phyloP scores from a whole-genome alignment of 805 yeast genomes.

The Barnettozyma sucrosica region DNA sequence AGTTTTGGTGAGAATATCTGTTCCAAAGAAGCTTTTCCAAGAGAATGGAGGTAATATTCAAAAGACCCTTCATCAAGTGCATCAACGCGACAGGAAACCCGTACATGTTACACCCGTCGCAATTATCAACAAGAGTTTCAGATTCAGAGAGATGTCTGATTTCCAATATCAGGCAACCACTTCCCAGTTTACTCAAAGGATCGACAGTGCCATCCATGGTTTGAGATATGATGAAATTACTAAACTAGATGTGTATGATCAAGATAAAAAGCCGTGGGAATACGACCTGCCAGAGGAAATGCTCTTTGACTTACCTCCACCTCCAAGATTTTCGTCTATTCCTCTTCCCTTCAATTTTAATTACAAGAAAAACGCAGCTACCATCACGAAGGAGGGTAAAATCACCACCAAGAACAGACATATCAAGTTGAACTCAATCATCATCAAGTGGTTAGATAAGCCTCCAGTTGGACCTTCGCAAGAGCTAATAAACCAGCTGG shows the following conservation, averaged over 20 bases:
- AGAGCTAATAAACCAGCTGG: slow-evolving; percentile 42
- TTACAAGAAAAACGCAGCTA: slow-evolving; percentile 67
- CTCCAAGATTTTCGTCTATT: slow-evolving; percentile 74
- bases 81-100: slow-evolving; percentile 27
- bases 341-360: slow-evolving; percentile 73
- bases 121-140: slow-evolving; percentile 59
- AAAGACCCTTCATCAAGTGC: slow-evolving; percentile 33
- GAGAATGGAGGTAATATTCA: slow-evolving; percentile 37
- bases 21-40: slow-evolving; percentile 50
- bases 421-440: slow-evolving; percentile 47
- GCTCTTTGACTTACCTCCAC: slow-evolving; percentile 66
- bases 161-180: slow-evolving; percentile 67
- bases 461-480: slow-evolving; percentile 47
- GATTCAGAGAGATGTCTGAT: slow-evolving; percentile 83
- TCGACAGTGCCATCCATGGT: slow-evolving; percentile 34
- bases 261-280: slow-evolving; percentile 34
- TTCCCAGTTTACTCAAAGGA: slow-evolving; percentile 41
- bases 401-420: slow-evolving; percentile 40
- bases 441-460: slow-evolving; percentile 42
- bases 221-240: slow-evolving; percentile 40
- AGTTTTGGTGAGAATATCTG: slow-evolving; percentile 48
- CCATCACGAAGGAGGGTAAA: slow-evolving; percentile 40
- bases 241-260: slow-evolving; percentile 28
- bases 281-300: slow-evolving; percentile 13
- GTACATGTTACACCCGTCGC: slow-evolving; percentile 56